phyloP scores from a whole-genome alignment of 306 rosid genomes.

The Acmispon strigosus region DNA sequence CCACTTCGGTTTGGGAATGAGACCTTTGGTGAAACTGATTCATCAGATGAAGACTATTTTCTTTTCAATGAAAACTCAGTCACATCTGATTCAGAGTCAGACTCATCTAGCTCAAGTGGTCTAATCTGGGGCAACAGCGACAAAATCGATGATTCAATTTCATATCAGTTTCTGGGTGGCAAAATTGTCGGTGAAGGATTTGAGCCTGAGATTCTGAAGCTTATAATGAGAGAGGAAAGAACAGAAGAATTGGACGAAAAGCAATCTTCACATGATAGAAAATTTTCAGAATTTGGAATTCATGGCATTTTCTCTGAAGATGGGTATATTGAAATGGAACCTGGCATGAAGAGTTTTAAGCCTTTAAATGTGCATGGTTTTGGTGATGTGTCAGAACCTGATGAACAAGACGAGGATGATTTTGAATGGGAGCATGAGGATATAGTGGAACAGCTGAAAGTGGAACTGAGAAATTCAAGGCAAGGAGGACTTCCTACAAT shows the following conservation, averaged over 20 bases:
- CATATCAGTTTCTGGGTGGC: conserved; percentile 27
- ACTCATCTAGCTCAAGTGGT: conserved; percentile 30
- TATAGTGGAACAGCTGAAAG: conserved; percentile 60
- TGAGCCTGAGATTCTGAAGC: conserved; percentile 21
- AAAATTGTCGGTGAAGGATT: conserved; percentile 19
- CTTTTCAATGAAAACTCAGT: conserved; percentile 26
- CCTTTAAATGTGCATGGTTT: neutral
- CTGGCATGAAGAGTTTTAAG: conserved; percentile 15
- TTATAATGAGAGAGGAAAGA: conserved; percentile 12
- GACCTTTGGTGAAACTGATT: conserved; percentile 26
- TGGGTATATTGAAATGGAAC: conserved; percentile 43
- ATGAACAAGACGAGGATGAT: conserved; percentile 39
- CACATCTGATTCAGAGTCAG: conserved; percentile 37
- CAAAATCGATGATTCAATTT: conserved; percentile 28
- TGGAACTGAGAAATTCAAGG: conserved; percentile 62
- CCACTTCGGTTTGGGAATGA: conserved; percentile 11
- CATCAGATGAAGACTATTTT: conserved; percentile 37
- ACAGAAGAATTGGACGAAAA: conserved; percentile 6
- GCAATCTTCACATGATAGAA: conserved; percentile 6
- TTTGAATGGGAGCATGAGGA: conserved; percentile 65
- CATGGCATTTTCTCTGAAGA: conserved; percentile 20
- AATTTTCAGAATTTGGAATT: conserved; percentile 3
- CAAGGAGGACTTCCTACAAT: conserved; percentile 77
- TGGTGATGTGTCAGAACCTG: conserved; percentile 14
- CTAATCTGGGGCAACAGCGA: conserved; percentile 18